Evolutionary conservation across 768 basidiomycete genomes (phyloP).

Genomic region (Phlebiopsis flavidoalba): DNA sequence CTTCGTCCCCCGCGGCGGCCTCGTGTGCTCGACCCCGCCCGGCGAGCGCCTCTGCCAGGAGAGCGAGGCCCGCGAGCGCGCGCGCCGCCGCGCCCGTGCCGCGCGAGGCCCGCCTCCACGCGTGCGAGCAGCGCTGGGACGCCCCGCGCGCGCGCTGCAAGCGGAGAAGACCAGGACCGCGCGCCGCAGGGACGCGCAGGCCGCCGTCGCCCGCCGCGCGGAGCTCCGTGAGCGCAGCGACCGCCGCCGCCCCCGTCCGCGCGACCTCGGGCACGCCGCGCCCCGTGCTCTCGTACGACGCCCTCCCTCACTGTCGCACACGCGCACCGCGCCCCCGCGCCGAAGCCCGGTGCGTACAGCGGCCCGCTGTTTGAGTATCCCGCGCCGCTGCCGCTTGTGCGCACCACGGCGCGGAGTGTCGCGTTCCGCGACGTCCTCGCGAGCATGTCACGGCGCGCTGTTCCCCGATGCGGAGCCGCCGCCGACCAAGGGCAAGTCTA

Average conservation of each 20-base stretch:
- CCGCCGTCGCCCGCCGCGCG: conserved; percentile 15
- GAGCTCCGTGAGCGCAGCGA: conserved; percentile 18
- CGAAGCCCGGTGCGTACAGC: conserved; percentile 11
- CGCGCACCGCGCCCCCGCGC: conserved; percentile 3
- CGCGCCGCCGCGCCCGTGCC: conserved; percentile 23
- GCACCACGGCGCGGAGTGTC: conserved; percentile 30
- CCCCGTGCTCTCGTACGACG: conserved; percentile 21
- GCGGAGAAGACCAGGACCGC: conserved; percentile 20
- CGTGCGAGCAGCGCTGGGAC: conserved; percentile 26
- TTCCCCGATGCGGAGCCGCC: conserved; percentile 31
- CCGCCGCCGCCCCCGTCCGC: conserved; percentile 9
- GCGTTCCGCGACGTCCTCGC: conserved; percentile 51
- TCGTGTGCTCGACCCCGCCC: conserved; percentile 36
- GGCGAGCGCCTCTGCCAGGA: conserved; percentile 30
- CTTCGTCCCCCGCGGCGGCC: conserved; percentile 34
- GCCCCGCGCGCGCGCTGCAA: conserved; percentile 12
- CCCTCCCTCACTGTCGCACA: conserved; percentile 14
- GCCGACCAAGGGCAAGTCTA: background rate
- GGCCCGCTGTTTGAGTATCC: conserved; percentile 27
- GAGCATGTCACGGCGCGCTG: conserved; percentile 54
- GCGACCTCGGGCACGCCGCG: conserved; percentile 11
- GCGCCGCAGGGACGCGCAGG: conserved; percentile 15
- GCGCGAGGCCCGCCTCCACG: conserved; percentile 20
- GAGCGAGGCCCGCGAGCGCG: background rate
- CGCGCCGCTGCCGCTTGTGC: too few relatives aligned